These are phyloP conservation scores for Podaxis pistillaris DNA, from an alignment of 768 basidiomycete species.

Conservation along the genomic window DNA sequence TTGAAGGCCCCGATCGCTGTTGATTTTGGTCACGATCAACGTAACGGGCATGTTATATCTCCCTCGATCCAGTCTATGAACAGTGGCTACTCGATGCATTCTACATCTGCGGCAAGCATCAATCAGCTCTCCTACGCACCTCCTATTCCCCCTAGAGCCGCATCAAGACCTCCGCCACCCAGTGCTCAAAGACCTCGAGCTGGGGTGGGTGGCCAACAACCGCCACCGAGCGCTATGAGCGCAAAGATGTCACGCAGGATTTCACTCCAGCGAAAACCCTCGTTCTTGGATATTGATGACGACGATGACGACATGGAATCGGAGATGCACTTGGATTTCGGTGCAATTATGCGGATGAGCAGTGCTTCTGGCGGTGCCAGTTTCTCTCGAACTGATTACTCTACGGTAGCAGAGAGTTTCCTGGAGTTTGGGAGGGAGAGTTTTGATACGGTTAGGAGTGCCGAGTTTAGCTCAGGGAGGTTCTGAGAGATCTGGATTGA, in stretches of 20 bases:
- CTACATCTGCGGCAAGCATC: not conserved
- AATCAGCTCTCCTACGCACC: slow-evolving; percentile 30
- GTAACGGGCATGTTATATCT: not conserved
- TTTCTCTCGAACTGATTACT: slow-evolving; percentile 1
- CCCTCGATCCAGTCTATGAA: slow-evolving; percentile 6
- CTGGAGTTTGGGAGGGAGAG: slow-evolving; percentile 51
- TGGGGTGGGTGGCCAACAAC: slow-evolving; percentile 25
- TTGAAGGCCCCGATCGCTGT: not conserved
- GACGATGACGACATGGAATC: slow-evolving; percentile 37
- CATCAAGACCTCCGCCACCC: slow-evolving; percentile 6
- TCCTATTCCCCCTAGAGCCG: slow-evolving; percentile 4
- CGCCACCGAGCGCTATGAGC: slow-evolving; percentile 35
- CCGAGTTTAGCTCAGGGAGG: not conserved
- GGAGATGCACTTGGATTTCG: slow-evolving; percentile 16
- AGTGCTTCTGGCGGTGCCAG: slow-evolving; percentile 10
- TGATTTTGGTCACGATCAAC: slow-evolving; percentile 9
- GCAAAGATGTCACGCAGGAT: slow-evolving; percentile 39
- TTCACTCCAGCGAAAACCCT: slow-evolving; percentile 64
- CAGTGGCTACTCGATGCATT: not conserved
- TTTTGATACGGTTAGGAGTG: slow-evolving; percentile 45
- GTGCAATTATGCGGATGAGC: slow-evolving; percentile 16
- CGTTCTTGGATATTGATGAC: slow-evolving; percentile 69
- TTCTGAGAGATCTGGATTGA: not conserved
- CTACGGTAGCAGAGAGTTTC: slow-evolving; percentile 36
- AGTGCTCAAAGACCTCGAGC: slow-evolving; percentile 9